A percentile compares a stretch with the other conserved stretches of the same genome.
These are phyloP conservation scores for Ploettnerulaceae sp. DNA, from an alignment of 2,329 filamentous ascomycete genomes.

Conservation along the genomic window DNA sequence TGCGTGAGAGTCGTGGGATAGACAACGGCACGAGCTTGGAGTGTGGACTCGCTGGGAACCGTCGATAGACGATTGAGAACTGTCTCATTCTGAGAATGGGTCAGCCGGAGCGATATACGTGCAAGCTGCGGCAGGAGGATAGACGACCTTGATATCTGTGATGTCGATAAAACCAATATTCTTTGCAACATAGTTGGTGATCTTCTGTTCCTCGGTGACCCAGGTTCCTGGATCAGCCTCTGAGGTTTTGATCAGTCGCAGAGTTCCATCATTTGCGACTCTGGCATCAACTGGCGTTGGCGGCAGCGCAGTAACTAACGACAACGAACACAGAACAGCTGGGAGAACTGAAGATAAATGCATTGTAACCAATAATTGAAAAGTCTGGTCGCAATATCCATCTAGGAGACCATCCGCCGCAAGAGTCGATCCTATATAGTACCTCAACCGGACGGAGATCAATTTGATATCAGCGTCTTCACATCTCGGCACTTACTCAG, in stretches of 20 bases:
- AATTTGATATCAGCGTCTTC: too few relatives aligned
- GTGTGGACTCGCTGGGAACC: background rate
- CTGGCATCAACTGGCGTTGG: background rate
- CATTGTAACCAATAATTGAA: constrained; percentile 1
- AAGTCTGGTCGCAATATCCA: too few relatives aligned
- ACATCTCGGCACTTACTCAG: too few relatives aligned
- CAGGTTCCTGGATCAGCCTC: constrained; percentile 13
- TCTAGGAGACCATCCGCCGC: too few relatives aligned
- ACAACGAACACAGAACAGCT: constrained; percentile 4
- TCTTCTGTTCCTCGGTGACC: constrained; percentile 20
- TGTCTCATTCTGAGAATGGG: constrained; percentile 5
- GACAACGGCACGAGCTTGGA: constrained; percentile 11
- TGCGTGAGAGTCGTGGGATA: constrained; percentile 14
- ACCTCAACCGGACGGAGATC: too few relatives aligned
- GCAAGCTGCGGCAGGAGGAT: background rate
- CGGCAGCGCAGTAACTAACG: background rate
- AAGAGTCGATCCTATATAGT: too few relatives aligned
- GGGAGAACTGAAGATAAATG: background rate
- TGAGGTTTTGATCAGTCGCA: constrained; percentile 18
- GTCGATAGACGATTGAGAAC: constrained; percentile 4
- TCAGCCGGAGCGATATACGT: too few relatives aligned
- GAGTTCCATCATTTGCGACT: constrained; percentile 2
- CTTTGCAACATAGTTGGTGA: constrained; percentile 15
- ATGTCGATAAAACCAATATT: constrained; percentile 19
- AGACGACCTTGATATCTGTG: constrained; percentile 14